phyloP scores from a whole-genome alignment of 371 early-diverging fungal species.

The Chytridiales sp. region DNA sequence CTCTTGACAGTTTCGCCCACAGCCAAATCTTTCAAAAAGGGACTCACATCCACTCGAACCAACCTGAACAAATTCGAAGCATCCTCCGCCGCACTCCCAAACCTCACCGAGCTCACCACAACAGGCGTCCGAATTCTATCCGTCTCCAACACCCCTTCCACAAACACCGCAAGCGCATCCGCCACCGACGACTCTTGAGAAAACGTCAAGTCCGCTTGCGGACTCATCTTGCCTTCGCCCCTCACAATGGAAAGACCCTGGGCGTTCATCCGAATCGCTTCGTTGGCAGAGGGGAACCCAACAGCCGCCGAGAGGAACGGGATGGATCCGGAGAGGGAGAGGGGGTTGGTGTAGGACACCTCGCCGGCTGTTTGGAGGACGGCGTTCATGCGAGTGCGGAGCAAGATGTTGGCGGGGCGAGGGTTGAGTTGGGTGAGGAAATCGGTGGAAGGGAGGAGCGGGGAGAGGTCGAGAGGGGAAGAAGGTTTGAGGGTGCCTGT shows the following conservation, averaged over 20 bases:
- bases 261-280: no score
- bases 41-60: neutral
- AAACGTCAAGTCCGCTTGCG: no score
- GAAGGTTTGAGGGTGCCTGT: no score
- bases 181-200: no score
- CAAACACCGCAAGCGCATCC: neutral
- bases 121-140: neutral
- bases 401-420: neutral
- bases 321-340: neutral
- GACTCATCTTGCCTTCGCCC: no score
- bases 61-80: neutral
- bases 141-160: neutral
- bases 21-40: neutral
- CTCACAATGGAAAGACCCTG: no score
- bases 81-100: neutral
- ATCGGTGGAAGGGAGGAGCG: neutral
- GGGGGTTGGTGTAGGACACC: conserved; percentile 8
- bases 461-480: no score
- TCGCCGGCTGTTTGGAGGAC: no score
- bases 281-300: no score
- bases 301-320: no score
- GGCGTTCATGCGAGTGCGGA: neutral
- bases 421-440: neutral
- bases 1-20: neutral
- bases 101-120: neutral